phyloP scores from a whole-genome alignment of 495 filamentous ascomycete genomes.

The Hypoxylon fragiforme region DNA sequence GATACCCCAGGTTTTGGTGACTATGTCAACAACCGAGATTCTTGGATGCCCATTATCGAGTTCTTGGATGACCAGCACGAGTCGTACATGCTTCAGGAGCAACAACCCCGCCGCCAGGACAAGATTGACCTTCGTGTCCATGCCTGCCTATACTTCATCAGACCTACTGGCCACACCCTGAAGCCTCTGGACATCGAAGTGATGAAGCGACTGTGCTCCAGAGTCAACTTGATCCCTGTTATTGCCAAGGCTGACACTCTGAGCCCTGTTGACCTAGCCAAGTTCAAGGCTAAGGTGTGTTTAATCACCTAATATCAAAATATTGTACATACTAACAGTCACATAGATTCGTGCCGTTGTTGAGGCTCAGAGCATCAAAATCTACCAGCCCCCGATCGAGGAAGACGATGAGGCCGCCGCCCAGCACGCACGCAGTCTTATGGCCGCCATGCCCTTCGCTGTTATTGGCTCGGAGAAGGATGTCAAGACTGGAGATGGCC shows the following conservation, averaged over 20 bases:
- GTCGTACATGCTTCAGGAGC: slow-evolving; percentile 99
- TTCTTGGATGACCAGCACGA: slow-evolving; percentile 99
- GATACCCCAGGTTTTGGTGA: slow-evolving; percentile 98
- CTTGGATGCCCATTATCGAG: slow-evolving; percentile 99
- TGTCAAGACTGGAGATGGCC: slow-evolving; percentile 91
- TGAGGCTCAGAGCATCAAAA: slow-evolving; percentile 98
- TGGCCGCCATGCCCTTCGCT: slow-evolving; percentile 97
- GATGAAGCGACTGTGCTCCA: slow-evolving; percentile 96
- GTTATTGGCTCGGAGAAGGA: slow-evolving; percentile 99
- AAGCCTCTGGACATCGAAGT: slow-evolving; percentile 99
- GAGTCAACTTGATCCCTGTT: slow-evolving; percentile 97
- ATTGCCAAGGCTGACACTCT: slow-evolving; percentile 98
- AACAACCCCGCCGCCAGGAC: slow-evolving; percentile 94
- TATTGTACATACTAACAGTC: slow-evolving; percentile 32
- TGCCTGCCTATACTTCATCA: slow-evolving; percentile 97
- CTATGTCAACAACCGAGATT: slow-evolving; percentile 99
- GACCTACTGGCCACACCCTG: slow-evolving; percentile 95
- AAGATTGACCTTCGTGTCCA: slow-evolving; percentile 99
- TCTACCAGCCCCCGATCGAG: slow-evolving; percentile 95
- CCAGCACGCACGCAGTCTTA: slow-evolving; percentile 87
- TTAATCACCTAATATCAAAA: not conserved
- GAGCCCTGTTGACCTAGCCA: slow-evolving; percentile 84
- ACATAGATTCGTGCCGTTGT: slow-evolving; percentile 87
- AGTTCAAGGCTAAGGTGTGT: slow-evolving; percentile 88
- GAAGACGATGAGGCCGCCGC: slow-evolving; percentile 97